Conservation (phyloP, 805 yeast genomes). For the Candida ovalis region DNA sequence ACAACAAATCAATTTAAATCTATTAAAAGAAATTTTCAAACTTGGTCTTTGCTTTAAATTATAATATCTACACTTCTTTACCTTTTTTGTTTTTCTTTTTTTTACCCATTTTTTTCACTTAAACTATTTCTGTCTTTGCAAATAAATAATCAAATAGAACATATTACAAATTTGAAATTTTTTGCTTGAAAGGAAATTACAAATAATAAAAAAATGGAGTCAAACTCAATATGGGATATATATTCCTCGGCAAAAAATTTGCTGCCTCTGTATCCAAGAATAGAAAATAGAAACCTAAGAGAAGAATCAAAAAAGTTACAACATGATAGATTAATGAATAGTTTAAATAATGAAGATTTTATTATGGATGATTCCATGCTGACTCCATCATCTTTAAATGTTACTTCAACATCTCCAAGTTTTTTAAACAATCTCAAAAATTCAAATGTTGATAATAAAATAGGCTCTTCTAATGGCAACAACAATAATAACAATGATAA, state of each 20-base stretch:
- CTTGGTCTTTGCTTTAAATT: too few species aligned
- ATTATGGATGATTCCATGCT: conserved; percentile 17
- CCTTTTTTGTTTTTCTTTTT: too few species aligned
- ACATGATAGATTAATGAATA: conserved; percentile 5
- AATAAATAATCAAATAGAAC: too few species aligned
- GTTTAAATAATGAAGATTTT: conserved; percentile 10
- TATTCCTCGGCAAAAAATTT: conserved; percentile 31
- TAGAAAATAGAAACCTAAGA: conserved; percentile 29
- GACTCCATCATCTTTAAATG: conserved; percentile 19
- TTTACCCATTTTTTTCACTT: too few species aligned
- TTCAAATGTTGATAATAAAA: neutral
- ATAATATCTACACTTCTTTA: too few species aligned
- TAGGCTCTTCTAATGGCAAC: neutral
- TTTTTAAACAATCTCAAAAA: conserved; percentile 1
- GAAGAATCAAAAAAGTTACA: conserved; percentile 28
- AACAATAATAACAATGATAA: neutral
- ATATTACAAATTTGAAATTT: too few species aligned
- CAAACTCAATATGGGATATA: conserved; percentile 34
- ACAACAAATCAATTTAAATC: too few species aligned
- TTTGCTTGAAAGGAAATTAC: too few species aligned
- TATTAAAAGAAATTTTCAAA: too few species aligned
- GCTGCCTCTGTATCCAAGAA: conserved; percentile 32
- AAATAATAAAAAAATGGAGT: conserved; percentile 21
- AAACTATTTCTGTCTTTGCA: too few species aligned
- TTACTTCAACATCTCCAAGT: conserved; percentile 14